These are phyloP conservation scores for Ascochyta rabiei DNA, from an alignment of 2,329 filamentous ascomycete genomes.

Conservation along the genomic window DNA sequence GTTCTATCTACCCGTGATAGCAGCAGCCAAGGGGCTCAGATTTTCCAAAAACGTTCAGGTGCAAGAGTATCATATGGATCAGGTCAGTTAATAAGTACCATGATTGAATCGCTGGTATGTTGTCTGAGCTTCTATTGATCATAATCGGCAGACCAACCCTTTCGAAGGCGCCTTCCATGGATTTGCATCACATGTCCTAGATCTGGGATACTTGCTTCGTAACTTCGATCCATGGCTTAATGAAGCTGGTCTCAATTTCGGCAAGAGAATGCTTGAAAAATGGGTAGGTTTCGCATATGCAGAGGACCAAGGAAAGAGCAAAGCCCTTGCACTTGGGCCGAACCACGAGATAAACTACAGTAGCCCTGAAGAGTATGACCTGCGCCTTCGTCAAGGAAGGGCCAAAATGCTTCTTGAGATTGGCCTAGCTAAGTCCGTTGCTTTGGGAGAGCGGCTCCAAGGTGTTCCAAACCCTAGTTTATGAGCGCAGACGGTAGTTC, in stretches of 20 bases:
- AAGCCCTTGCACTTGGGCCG: too few relatives aligned
- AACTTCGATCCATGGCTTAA: neutral
- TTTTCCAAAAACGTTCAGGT: neutral
- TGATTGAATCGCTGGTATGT: too few relatives aligned
- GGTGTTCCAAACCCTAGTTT: neutral
- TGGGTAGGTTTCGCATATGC: neutral
- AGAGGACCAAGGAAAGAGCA: neutral
- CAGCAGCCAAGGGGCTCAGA: neutral
- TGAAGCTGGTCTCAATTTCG: neutral
- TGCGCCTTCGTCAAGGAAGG: neutral
- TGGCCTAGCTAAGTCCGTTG: constrained; percentile 1
- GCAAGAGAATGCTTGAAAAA: neutral
- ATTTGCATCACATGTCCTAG: neutral
- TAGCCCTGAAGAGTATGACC: neutral
- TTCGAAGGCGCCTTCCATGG: neutral
- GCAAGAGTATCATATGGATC: constrained; percentile 1
- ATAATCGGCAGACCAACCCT: neutral
- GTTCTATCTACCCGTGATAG: neutral
- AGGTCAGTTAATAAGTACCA: neutral
- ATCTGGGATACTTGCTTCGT: neutral
- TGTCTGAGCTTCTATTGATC: neutral
- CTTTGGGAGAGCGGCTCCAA: neutral
- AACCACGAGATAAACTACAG: neutral
- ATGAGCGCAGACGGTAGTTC: neutral
- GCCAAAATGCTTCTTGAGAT: neutral